These are phyloP conservation scores for Tetrapisispora fleetii DNA, from an alignment of 805 yeast species.

Conservation along the genomic window DNA sequence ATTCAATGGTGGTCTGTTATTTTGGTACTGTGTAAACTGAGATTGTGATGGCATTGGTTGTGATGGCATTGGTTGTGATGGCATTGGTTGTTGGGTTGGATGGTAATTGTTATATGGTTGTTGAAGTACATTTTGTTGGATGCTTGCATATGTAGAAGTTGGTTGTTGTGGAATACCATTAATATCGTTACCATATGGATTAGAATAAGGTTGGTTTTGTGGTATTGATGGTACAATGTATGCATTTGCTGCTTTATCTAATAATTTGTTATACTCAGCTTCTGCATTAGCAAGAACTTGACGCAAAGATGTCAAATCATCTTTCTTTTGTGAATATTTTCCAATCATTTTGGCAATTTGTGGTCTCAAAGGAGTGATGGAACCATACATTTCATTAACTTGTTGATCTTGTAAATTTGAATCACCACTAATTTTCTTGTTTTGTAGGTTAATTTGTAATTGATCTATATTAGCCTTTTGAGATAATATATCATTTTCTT, in stretches of 20 bases:
- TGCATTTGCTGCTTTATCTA: slow-evolving; percentile 41
- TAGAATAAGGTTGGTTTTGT: not conserved
- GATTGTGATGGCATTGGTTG: not conserved
- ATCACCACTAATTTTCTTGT: slow-evolving; percentile 21
- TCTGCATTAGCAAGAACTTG: slow-evolving; percentile 63
- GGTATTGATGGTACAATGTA: slow-evolving; percentile 8
- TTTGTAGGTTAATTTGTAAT: slow-evolving; percentile 32
- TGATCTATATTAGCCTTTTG: slow-evolving; percentile 57
- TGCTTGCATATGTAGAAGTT: not conserved
- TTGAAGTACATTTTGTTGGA: not conserved
- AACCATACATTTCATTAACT: slow-evolving; percentile 62
- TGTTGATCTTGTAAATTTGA: slow-evolving; percentile 46
- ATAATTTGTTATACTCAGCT: slow-evolving; percentile 54
- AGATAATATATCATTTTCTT: slow-evolving; percentile 45
- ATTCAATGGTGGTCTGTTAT: not conserved
- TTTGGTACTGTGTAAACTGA: slow-evolving; percentile 6
- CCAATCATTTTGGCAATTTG: slow-evolving; percentile 67
- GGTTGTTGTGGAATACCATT: not conserved
- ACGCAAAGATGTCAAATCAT: slow-evolving; percentile 66
- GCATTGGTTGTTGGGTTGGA: slow-evolving; percentile 12
- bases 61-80: not conserved
- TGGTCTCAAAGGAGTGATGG: slow-evolving; percentile 63
- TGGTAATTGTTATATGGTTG: slow-evolving; percentile 1
- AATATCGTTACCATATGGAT: not conserved
- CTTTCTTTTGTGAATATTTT: slow-evolving; percentile 63